Percentiles rank a stretch among this genome's conserved stretches.
phyloP scores from a whole-genome alignment of 2,329 filamentous ascomycete genomes.

The Pleomassaria siparia region DNA sequence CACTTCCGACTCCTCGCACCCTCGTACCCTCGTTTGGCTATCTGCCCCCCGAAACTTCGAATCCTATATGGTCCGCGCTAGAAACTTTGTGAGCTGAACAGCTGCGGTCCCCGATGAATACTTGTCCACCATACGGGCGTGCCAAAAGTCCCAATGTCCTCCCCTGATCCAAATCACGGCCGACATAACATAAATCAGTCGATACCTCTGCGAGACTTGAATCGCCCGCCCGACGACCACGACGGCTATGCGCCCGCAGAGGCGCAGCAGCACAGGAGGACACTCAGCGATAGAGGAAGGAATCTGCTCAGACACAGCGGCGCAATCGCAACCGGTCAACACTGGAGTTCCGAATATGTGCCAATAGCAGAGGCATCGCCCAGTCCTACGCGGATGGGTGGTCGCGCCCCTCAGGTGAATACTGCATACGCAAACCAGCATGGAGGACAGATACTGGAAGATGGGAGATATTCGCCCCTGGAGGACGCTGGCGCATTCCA shows the following conservation, averaged over 20 bases:
- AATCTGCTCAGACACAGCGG: slow-evolving; percentile 49
- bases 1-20: background rate
- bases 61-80: slow-evolving; percentile 22
- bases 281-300: slow-evolving; percentile 53
- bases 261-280: slow-evolving; percentile 44
- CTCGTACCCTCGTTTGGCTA: slow-evolving; percentile 6
- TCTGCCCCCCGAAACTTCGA: slow-evolving; percentile 3
- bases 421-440: slow-evolving; percentile 33
- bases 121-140: slow-evolving; percentile 23
- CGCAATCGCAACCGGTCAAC: slow-evolving; percentile 44
- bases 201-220: slow-evolving; percentile 68
- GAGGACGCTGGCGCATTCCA: slow-evolving; percentile 51
- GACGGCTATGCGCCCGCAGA: slow-evolving; percentile 29
- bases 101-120: slow-evolving; percentile 30
- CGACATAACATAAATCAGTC: slow-evolving; percentile 58
- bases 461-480: slow-evolving; percentile 46
- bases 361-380: slow-evolving; percentile 57
- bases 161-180: slow-evolving; percentile 50
- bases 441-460: slow-evolving; percentile 39
- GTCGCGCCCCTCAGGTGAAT: slow-evolving; percentile 40
- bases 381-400: slow-evolving; percentile 42
- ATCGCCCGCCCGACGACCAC: slow-evolving; percentile 41
- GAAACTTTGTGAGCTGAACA: slow-evolving; percentile 26
- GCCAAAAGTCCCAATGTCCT: slow-evolving; percentile 49
- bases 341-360: slow-evolving; percentile 52